Evolutionary conservation across 495 filamentous ascomycete genomes (phyloP).

Genomic region (Penicillium longicatenatum): DNA sequence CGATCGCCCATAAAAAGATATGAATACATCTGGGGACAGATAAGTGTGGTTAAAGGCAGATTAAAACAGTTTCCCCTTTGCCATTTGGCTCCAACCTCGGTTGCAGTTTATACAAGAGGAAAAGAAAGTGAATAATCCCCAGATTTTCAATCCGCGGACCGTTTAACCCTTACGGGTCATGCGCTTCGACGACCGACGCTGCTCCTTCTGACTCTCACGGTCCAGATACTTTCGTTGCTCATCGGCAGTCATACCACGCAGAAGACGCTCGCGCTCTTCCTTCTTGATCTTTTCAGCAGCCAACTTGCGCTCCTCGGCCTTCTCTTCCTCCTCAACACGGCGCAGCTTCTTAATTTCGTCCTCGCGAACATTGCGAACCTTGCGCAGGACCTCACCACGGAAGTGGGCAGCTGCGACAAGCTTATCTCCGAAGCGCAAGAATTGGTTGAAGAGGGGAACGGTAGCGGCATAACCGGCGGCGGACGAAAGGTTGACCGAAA

Average conservation of each 20-base stretch:
- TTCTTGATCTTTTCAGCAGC: conserved; percentile 87
- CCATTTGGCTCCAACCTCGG: not conserved
- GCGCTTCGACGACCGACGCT: conserved; percentile 72
- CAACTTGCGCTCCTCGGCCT: conserved; percentile 81
- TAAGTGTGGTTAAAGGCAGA: conserved; percentile 27
- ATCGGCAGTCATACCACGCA: conserved; percentile 84
- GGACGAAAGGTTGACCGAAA: conserved; percentile 64
- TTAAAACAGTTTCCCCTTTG: conserved; percentile 26
- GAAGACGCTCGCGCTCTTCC: conserved; percentile 81
- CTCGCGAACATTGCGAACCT: conserved; percentile 77
- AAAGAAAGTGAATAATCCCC: conserved; percentile 21
- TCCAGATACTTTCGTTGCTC: conserved; percentile 96
- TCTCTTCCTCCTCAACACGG: conserved; percentile 84
- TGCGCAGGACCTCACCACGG: conserved; percentile 85
- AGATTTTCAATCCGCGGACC: conserved; percentile 1
- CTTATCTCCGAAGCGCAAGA: conserved; percentile 79
- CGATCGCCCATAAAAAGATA: conserved; percentile 16
- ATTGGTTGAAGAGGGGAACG: conserved; percentile 76
- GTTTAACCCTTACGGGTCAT: conserved; percentile 51
- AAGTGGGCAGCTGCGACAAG: conserved; percentile 78
- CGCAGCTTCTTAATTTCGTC: conserved; percentile 79
- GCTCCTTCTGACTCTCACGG: conserved; percentile 81
- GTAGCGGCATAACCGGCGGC: conserved; percentile 61
- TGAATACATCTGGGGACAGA: conserved; percentile 30
- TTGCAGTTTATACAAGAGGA: conserved; percentile 4